Conservation (phyloP, 441 rosid genomes). For the Raphanus hybrid region DNA sequence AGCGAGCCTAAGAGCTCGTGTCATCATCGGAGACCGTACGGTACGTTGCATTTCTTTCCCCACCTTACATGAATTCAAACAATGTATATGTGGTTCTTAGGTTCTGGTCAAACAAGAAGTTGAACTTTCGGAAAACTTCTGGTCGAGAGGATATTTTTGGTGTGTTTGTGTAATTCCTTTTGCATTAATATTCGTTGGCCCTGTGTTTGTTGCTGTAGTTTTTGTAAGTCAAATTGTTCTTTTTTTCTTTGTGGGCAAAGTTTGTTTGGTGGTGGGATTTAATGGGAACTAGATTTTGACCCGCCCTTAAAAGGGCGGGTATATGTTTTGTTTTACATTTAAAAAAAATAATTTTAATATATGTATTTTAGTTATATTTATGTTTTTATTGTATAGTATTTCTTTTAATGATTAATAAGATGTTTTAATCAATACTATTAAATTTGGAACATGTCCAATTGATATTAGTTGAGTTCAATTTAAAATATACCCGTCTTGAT, state of each 20-base stretch:
- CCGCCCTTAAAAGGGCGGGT: no score
- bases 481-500: no score
- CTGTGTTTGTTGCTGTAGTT: conserved; percentile 16
- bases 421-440: no score
- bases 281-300: not conserved
- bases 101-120: conserved; percentile 3
- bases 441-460: no score
- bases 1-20: conserved; percentile 24
- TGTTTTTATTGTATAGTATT: no score
- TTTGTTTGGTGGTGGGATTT: conserved; percentile 37
- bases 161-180: conserved; percentile 21
- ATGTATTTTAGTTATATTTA: no score
- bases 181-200: not conserved
- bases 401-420: no score
- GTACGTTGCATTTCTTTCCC: conserved; percentile 26
- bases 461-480: no score
- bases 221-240: conserved; percentile 18
- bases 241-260: conserved; percentile 7
- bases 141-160: conserved; percentile 27
- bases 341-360: no score
- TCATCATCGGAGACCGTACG: not conserved
- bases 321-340: no score
- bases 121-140: conserved; percentile 6
- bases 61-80: conserved; percentile 14
- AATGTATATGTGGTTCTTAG: conserved; percentile 17